Evolutionary conservation across 1,284 basidiomycete genomes (phyloP).

Genomic region (Clitocybe nebularis): DNA sequence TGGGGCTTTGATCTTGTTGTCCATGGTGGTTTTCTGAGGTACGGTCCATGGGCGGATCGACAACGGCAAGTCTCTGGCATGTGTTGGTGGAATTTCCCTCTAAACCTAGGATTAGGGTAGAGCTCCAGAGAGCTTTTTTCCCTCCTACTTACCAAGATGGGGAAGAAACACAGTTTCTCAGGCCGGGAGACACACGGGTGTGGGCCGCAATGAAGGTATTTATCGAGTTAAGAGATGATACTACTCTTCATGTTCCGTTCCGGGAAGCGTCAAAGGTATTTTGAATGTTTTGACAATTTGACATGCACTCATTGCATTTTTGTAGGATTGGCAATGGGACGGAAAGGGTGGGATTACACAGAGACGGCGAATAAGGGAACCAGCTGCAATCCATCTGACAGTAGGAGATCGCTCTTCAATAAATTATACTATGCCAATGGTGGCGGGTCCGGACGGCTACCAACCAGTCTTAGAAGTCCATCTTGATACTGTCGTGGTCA

Average conservation of each 20-base stretch:
- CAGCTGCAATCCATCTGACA: constrained; percentile 69
- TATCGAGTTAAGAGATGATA: constrained; percentile 74
- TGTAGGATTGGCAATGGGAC: constrained; percentile 84
- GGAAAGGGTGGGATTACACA: constrained; percentile 44
- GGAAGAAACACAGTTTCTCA: constrained; percentile 51
- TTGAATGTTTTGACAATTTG: background rate
- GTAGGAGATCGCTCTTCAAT: constrained; percentile 82
- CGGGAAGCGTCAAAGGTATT: constrained; percentile 79
- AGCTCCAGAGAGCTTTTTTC: constrained; percentile 79
- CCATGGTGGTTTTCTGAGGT: constrained; percentile 69
- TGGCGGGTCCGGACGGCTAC: constrained; percentile 70
- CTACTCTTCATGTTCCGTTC: constrained; percentile 79
- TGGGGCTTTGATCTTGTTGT: constrained; percentile 88
- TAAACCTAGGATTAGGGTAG: constrained; percentile 34
- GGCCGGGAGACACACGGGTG: constrained; percentile 74
- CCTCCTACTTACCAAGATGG: constrained; percentile 73
- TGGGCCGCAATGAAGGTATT: constrained; percentile 80
- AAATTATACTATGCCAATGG: constrained; percentile 79
- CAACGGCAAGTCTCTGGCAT: constrained; percentile 56
- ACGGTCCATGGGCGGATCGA: constrained; percentile 93
- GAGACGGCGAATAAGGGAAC: constrained; percentile 54
- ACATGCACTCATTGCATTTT: constrained; percentile 4
- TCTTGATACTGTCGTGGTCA: constrained; percentile 74
- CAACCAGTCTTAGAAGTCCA: constrained; percentile 76
- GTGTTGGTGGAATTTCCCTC: background rate